Base-by-base conservation (phyloP, 148 eudicot species). In the Rhododendron williamsianum region DNA sequence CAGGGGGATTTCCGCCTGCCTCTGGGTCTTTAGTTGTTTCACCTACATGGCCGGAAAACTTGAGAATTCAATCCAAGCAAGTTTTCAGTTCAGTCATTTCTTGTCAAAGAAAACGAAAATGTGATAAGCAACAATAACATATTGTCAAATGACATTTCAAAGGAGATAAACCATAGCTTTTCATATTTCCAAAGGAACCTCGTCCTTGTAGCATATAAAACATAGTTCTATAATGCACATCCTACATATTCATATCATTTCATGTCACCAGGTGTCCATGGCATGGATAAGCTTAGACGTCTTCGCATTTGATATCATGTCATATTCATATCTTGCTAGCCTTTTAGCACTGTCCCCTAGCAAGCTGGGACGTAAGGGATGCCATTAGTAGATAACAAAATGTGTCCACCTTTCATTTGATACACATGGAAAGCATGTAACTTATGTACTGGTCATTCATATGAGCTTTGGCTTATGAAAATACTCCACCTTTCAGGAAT, bases 11-110 rank as follows among this genome's bases (percentile, higher is more conserved):
- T 86, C 65, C 85, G 77, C 88, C 89, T 77, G 86, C 69, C 86
- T 85, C 91, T 74, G 88, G 81, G 84, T 88, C 94, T 89, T 92
- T 85, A 11, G 52, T 58, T 84, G 87, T 43, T 71, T 83, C 92
- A 88, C 92, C 99, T 95, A 88, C 84, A 91, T 84, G 58, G 82
- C 79, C 87, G 81, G 72, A 86, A 81, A 90, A 72, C 33, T 88
- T 48, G 80, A 73, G 43, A 87, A 46, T 65, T 71, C 82, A 83
- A 49, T 65, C 19, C 78, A 54, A 49, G 51, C 2, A 25, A 58
- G 76, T 27, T 45, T 33, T 54, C 60, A 23, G 15, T 72, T 48
- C 45, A 46, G 16, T 69, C 48, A 41, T 71, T 76, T 80, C 72
- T 35, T 36, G 45, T 41, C 79, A 83, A 49, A 67, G 38, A 30